phyloP scores from a whole-genome alignment of 352 stramenopile species.

The Phytophthora megakarya region DNA sequence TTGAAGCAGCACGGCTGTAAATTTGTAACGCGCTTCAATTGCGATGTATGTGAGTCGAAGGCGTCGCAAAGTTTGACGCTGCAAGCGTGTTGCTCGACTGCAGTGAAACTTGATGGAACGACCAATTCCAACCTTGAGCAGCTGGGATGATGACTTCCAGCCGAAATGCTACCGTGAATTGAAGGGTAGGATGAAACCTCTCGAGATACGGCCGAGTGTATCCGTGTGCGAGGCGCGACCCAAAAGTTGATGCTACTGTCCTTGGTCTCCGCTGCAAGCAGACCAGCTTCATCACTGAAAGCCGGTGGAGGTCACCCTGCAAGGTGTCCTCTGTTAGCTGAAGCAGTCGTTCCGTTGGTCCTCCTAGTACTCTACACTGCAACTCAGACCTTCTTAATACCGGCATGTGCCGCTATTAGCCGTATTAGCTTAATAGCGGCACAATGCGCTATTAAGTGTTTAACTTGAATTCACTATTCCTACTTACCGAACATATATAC shows the following conservation, averaged over 20 bases:
- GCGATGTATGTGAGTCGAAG: no score
- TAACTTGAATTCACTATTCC: no score
- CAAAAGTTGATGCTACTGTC: slow-evolving; percentile 10
- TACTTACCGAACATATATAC: no score
- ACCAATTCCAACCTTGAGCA: slow-evolving; percentile 34
- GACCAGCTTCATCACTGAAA: slow-evolving; percentile 20
- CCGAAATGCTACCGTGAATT: slow-evolving; percentile 26
- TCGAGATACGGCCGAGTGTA: slow-evolving; percentile 24
- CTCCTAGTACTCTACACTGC: no score
- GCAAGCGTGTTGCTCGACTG: slow-evolving; percentile 18
- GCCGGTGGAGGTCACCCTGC: slow-evolving; percentile 21
- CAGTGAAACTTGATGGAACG: slow-evolving; percentile 13
- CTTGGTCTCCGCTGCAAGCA: slow-evolving; percentile 6
- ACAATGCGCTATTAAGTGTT: no score
- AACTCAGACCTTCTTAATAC: no score
- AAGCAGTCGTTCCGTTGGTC: slow-evolving; percentile 8
- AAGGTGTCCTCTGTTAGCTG: slow-evolving; percentile 15
- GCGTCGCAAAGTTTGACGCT: no score
- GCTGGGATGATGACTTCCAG: slow-evolving; percentile 37
- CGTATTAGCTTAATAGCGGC: no score
- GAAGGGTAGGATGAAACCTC: slow-evolving; percentile 25
- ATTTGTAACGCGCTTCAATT: slow-evolving; percentile 25
- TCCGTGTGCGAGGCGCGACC: slow-evolving; percentile 17
- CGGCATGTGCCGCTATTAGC: no score
- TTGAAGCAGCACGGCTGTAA: slow-evolving; percentile 28